Evolutionary conservation across 73 alveolate species (phyloP).

Genomic region (Diophrys appendiculata): DNA sequence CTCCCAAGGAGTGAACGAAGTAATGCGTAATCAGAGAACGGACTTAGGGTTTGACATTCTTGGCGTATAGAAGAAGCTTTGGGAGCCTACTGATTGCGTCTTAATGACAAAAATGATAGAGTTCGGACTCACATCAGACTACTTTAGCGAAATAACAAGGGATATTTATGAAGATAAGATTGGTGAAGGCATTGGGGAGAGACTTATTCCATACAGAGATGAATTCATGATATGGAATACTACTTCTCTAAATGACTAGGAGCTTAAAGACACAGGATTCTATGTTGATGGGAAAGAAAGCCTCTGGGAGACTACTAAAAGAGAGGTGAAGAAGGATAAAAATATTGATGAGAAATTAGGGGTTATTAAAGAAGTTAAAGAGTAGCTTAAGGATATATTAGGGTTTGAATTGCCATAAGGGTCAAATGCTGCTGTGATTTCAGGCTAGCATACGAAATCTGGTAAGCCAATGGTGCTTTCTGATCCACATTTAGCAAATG

Average conservation of each 20-base stretch:
- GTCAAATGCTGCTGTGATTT: slow-evolving; percentile 89
- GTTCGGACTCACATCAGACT: not conserved
- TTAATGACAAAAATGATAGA: not conserved
- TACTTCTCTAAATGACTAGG: slow-evolving; percentile 8
- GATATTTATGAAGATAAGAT: not conserved
- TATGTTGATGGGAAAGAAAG: not conserved
- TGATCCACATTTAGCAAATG: slow-evolving; percentile 22
- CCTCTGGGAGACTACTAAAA: not conserved
- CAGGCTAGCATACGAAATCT: slow-evolving; percentile 90
- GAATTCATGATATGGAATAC: not conserved
- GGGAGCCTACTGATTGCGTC: not conserved
- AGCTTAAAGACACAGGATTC: not conserved
- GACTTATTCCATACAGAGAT: not conserved
- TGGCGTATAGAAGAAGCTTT: too few relatives aligned
- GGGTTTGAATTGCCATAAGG: not conserved
- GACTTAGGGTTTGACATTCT: too few relatives aligned
- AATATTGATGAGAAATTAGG: not conserved
- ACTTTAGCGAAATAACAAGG: not conserved
- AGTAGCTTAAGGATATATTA: not conserved
- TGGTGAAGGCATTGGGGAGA: not conserved
- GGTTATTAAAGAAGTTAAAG: not conserved
- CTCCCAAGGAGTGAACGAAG: too few relatives aligned
- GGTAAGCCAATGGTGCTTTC: slow-evolving; percentile 81
- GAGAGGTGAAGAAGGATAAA: not conserved
- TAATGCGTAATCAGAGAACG: too few relatives aligned